Evolutionary conservation across 495 filamentous ascomycete species (phyloP).

Genomic region (Aspergillus saccharolyticus): DNA sequence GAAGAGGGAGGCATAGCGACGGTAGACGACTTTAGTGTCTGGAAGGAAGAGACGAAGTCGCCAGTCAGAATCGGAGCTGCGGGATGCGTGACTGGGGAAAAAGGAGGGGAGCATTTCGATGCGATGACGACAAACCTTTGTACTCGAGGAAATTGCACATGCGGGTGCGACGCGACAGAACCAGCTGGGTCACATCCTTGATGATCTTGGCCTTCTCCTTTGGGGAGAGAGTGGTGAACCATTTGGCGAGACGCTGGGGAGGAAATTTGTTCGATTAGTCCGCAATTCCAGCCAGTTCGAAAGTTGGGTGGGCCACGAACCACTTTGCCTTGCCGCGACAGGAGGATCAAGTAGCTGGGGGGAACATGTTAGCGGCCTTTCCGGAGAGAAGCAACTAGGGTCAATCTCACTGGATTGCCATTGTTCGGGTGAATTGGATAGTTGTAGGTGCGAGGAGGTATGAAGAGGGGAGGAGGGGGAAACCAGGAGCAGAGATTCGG

Average conservation of each 20-base stretch:
- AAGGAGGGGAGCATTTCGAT: constrained; percentile 9
- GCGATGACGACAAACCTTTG: constrained; percentile 59
- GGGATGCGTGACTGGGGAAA: neutral
- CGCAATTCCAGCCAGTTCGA: constrained; percentile 22
- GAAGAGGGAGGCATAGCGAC: constrained; percentile 96
- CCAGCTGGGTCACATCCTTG: constrained; percentile 98
- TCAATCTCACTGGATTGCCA: constrained; percentile 57
- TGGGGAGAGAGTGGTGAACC: constrained; percentile 97
- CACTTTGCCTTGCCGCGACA: constrained; percentile 98
- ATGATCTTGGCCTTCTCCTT: constrained; percentile 99
- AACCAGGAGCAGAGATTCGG: constrained; percentile 7
- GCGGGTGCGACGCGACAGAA: constrained; percentile 87
- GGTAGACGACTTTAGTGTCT: constrained; percentile 98
- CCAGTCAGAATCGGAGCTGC: constrained; percentile 8
- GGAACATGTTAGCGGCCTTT: constrained; percentile 29
- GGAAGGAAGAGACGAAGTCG: neutral
- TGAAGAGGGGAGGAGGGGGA: constrained; percentile 16
- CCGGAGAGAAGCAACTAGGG: neutral
- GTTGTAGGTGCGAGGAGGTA: neutral
- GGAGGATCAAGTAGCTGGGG: constrained; percentile 87
- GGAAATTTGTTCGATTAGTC: constrained; percentile 29
- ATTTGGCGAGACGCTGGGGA: constrained; percentile 89
- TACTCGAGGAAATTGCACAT: constrained; percentile 99
- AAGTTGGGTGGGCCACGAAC: constrained; percentile 53
- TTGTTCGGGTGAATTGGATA: constrained; percentile 23